Percentiles rank a stretch among this genome's conserved stretches.
phyloP scores from a whole-genome alignment of 345 rosid genomes.

The Eucalyptus cloeziana region DNA sequence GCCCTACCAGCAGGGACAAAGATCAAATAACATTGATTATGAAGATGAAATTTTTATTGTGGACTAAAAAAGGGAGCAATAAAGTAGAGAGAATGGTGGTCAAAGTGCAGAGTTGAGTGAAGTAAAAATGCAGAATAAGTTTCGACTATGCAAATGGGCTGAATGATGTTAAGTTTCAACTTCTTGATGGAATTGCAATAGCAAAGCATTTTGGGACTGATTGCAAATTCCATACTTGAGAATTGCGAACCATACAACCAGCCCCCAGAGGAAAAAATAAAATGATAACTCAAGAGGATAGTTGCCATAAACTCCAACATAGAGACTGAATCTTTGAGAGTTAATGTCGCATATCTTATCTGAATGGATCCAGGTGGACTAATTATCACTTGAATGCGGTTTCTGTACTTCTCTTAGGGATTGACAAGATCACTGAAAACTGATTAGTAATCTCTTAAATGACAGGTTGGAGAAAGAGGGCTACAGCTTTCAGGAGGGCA shows the following conservation, averaged over 20 bases:
- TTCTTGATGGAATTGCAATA: neutral
- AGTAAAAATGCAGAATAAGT: neutral
- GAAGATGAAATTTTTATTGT: neutral
- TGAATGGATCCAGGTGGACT: neutral
- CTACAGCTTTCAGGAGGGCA: slow-evolving; percentile 96
- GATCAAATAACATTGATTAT: neutral
- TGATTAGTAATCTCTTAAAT: neutral
- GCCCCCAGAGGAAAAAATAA: neutral
- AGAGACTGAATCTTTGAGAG: neutral
- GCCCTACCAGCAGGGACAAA: neutral
- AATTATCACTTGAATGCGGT: neutral
- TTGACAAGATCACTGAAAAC: neutral
- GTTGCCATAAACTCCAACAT: neutral
- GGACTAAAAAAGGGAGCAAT: neutral
- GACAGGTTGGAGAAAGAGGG: slow-evolving; percentile 98
- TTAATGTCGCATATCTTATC: neutral
- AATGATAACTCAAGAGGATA: neutral
- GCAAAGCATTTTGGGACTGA: neutral
- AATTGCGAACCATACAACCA: neutral
- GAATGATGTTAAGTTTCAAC: neutral
- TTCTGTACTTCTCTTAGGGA: neutral
- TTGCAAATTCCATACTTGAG: neutral
- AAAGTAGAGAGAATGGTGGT: neutral
- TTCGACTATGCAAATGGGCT: neutral
- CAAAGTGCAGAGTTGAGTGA: neutral